These are phyloP conservation scores for Elaeagnus macrophylla DNA, from an alignment of 306 rosid species.

Conservation along the genomic window DNA sequence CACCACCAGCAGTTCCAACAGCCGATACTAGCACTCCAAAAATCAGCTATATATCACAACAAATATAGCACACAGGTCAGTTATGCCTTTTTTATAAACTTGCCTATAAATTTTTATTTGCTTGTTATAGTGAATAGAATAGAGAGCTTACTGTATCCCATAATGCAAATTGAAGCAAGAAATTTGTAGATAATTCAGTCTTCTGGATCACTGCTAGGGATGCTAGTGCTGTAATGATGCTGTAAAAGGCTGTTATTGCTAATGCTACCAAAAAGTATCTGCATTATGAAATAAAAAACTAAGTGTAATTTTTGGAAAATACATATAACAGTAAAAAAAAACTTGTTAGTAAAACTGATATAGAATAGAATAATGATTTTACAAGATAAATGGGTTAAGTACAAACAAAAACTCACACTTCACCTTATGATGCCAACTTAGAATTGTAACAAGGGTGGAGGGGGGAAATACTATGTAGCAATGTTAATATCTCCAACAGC, in stretches of 20 bases:
- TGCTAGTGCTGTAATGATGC: slow-evolving; percentile 45
- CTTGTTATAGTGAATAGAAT: not conserved
- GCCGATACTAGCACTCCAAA: slow-evolving; percentile 74
- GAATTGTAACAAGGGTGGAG: too few species aligned
- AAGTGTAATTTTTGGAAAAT: not conserved
- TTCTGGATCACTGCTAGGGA: slow-evolving; percentile 43
- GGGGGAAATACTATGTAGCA: too few species aligned
- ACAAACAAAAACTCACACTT: too few species aligned
- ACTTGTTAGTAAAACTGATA: too few species aligned
- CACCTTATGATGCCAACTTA: too few species aligned
- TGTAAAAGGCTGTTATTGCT: slow-evolving; percentile 58
- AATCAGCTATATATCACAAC: slow-evolving; percentile 44
- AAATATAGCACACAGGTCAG: slow-evolving; percentile 1
- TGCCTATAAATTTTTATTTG: not conserved
- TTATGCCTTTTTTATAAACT: not conserved
- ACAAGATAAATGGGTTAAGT: too few species aligned
- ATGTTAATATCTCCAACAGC: too few species aligned
- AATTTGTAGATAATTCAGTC: slow-evolving; percentile 35
- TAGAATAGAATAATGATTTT: not conserved
- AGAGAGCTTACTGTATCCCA: slow-evolving; percentile 52
- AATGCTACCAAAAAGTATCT: slow-evolving; percentile 83
- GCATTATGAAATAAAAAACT: slow-evolving; percentile 14
- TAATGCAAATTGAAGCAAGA: slow-evolving; percentile 43
- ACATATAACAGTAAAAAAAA: not conserved
- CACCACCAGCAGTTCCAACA: slow-evolving; percentile 58